Conservation (phyloP, 1,284 basidiomycete species). For the Ceratobasidium sp. region DNA sequence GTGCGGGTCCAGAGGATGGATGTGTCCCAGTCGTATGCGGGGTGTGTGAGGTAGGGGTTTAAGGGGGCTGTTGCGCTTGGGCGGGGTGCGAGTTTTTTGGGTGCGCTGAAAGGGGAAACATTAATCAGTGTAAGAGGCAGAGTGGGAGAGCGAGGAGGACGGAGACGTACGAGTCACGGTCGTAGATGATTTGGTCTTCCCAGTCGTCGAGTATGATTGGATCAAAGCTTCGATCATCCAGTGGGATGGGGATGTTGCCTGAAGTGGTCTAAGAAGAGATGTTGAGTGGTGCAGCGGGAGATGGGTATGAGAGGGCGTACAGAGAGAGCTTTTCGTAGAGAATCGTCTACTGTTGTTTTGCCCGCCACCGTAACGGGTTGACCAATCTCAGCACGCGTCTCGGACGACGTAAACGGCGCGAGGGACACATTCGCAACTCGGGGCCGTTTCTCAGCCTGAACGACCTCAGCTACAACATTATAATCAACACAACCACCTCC, state of each 20-base stretch:
- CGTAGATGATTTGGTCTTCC: conserved; percentile 87
- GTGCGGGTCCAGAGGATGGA: conserved; percentile 59
- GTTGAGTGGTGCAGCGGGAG: neutral
- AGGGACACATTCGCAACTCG: conserved; percentile 43
- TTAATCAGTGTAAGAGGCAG: neutral
- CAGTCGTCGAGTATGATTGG: conserved; percentile 86
- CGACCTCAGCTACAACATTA: conserved; percentile 46
- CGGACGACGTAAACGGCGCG: conserved; percentile 50
- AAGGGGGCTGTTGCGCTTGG: conserved; percentile 59
- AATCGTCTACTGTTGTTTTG: conserved; percentile 78
- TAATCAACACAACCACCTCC: neutral
- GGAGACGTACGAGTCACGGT: conserved; percentile 58
- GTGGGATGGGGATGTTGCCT: conserved; percentile 70
- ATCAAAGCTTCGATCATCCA: conserved; percentile 66
- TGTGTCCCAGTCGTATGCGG: conserved; percentile 59
- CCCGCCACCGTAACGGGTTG: conserved; percentile 81
- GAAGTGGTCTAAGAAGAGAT: conserved; percentile 58
- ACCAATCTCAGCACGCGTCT: conserved; percentile 79
- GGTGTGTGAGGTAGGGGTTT: conserved; percentile 61
- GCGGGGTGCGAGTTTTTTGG: conserved; percentile 55
- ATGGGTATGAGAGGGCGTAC: conserved; percentile 59
- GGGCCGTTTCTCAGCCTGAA: conserved; percentile 39
- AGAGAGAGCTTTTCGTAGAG: conserved; percentile 76
- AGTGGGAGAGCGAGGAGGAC: neutral
- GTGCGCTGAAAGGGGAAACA: conserved; percentile 51